Base-by-base conservation (phyloP, 1,284 basidiomycete genomes). In the Pseudozyma hubeiensis region DNA sequence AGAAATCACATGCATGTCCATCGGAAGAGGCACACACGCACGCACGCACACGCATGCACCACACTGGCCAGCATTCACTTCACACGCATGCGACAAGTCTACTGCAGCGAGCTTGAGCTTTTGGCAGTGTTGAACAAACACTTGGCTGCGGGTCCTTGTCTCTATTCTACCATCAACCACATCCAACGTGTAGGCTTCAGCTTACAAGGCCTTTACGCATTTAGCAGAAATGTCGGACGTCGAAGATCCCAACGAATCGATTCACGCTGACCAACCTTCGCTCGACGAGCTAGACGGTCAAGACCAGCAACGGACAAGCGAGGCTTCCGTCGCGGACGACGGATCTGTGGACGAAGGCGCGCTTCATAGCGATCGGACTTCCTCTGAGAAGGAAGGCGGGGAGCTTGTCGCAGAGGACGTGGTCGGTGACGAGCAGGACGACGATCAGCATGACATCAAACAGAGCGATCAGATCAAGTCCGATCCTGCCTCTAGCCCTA, bases 351-450 rank as follows among this genome's bases (percentile, higher is more conserved):
- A 73, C 30, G 57, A 47, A 10, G 61, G 40, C 17, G 55, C 47
- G 1, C 49, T 57, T 8, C 61, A 48, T 9, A 73, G 70, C 54
- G 70, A 73, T 8, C 54, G 48, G 6, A 67, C 70, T 6, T 64
- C 70, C 11, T 73, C 70, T 1, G 70, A 60, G 19, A 73, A 73
- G 52, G 70, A 73, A 45, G 70, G 64, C 10, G 70, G 70, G 4
- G 64, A 68, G 33, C 16, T 50, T 24, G 33, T 43, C 19, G 51
- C 17, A 0, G 40, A 60, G 7, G 64, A 63, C 19, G 52, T 56
- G 11, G 19, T 11, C 9, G 43, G n/a, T 11, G 59, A 41, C 40
- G 46, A 65, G 7, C 30, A 41, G 7, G 46, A 19, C 17, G 51
- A 17, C 5, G 13, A 53, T 41, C 56, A 60, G 7, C 39, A 29